A percentile compares a stretch with the other conserved stretches of the same genome.
These are phyloP conservation scores for Penicillium concentricum DNA, from an alignment of 2,329 filamentous ascomycete genomes.

Conservation along the genomic window DNA sequence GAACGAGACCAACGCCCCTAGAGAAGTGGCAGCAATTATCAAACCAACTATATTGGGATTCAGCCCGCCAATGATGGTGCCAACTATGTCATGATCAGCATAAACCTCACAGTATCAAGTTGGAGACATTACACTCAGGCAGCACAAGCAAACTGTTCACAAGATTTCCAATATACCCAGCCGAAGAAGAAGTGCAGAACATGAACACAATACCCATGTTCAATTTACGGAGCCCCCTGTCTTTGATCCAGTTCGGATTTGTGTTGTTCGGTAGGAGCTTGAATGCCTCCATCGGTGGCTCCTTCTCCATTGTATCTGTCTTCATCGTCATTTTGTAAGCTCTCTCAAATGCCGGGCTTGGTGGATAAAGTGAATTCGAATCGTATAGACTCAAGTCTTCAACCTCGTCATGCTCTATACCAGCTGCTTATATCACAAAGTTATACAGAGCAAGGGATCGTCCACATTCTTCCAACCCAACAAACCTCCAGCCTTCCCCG, in stretches of 20 bases:
- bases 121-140: slow-evolving; percentile 11
- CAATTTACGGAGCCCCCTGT: slow-evolving; percentile 21
- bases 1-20: slow-evolving; percentile 19
- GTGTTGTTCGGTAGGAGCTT: slow-evolving; percentile 20
- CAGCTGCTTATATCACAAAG: slow-evolving; percentile 13
- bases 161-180: slow-evolving; percentile 24
- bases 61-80: slow-evolving; percentile 11
- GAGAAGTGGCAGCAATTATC: slow-evolving; percentile 18
- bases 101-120: not conserved
- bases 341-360: not conserved
- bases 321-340: not conserved
- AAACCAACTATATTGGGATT: slow-evolving; percentile 17
- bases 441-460: slow-evolving; percentile 21
- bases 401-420: not conserved
- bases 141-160: slow-evolving; percentile 24
- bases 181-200: slow-evolving; percentile 19
- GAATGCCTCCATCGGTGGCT: slow-evolving; percentile 13
- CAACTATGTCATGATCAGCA: slow-evolving; percentile 8
- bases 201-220: slow-evolving; percentile 22
- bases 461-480: slow-evolving; percentile 19
- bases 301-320: slow-evolving; percentile 7
- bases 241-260: slow-evolving; percentile 21
- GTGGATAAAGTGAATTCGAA: not conserved
- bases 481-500: not conserved
- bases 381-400: not conserved